Base-by-base conservation (phyloP, 2,329 filamentous ascomycete species). In the Diaporthe aspalathi region DNA sequence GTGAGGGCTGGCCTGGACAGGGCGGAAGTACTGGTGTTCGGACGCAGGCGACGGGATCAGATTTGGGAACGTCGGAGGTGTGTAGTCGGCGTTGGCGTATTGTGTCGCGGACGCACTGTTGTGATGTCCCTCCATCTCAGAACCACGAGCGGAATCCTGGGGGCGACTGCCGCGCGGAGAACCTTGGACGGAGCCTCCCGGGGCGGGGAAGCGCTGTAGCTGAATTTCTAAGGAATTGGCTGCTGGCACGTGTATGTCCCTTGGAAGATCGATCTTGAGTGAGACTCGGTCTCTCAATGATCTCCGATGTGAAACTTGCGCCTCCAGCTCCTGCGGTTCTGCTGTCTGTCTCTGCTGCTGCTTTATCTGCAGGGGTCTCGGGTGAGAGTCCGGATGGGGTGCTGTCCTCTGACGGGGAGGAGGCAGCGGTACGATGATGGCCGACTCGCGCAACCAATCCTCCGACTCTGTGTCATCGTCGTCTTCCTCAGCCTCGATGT, bases 1-100 rank as follows among this genome's bases (percentile, higher is more conserved):
- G 74, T 91, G 87, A 4, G 89, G 89, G 54, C 86, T 90, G 17
- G 89, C 89, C 54, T 86, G 86, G 2, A 91, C 89, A 0, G 90
- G 89, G 14, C 86, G 87, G 79, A 90, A 91, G 74, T 84, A 87
- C 73, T 91, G 89, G 67, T 84, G 82, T 24, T 89, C 87, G 0
- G 86, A 88, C 22, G 82, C 81, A 3, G 87, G 87, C 4, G 85
- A 87, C 1, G 84, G 84, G 27, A 86, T 78, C 1, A 83, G 73
- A 11, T 73, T 79, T 0, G 81, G 82, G 20, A 84, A 76, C 5
- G 76, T 76, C 0, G 83, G 83, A 1, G 81, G 79, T 1, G 82
- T 77, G 54, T 84, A 79, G 24, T 82, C 79, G 17, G 73, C 72
- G 5, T 77, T 72, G 16, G 47, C 53, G 35, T 68, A 67, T 20